Evolutionary conservation across 495 filamentous ascomycete genomes (phyloP).

Genomic region (Ramalina intermedia): DNA sequence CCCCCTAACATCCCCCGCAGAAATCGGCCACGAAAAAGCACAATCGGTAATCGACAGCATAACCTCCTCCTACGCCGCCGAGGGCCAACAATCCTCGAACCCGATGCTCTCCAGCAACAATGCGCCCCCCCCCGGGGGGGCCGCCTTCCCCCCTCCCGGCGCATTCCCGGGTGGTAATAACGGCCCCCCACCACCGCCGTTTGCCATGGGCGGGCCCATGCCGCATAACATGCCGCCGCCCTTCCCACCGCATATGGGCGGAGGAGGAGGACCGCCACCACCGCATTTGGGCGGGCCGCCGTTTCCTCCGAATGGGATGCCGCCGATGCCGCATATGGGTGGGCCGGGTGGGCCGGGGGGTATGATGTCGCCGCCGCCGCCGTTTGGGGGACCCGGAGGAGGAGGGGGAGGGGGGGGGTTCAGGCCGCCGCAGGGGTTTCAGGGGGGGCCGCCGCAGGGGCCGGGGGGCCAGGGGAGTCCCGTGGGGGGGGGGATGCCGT

Average conservation of each 20-base stretch:
- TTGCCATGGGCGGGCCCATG: slow-evolving; percentile 32
- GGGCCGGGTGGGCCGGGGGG: slow-evolving; percentile 7
- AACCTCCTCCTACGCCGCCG: slow-evolving; percentile 84
- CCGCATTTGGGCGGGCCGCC: no score
- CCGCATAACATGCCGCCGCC: slow-evolving; percentile 39
- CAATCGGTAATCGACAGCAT: slow-evolving; percentile 97
- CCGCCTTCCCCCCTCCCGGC: slow-evolving; percentile 22
- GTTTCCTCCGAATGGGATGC: no score
- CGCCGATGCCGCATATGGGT: slow-evolving; percentile 19
- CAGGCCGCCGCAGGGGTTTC: no score
- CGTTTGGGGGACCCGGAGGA: neutral
- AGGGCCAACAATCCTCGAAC: slow-evolving; percentile 73
- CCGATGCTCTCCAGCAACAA: no score
- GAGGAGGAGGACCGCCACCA: no score
- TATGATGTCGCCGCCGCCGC: slow-evolving; percentile 20
- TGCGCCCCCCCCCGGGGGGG: no score
- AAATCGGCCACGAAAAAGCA: slow-evolving; percentile 97
- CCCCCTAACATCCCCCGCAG: slow-evolving; percentile 25
- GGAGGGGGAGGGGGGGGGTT: no score
- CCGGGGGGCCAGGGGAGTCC: no score
- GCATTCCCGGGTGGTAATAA: slow-evolving; percentile 23
- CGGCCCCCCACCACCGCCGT: slow-evolving; percentile 37
- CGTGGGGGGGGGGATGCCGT: slow-evolving; percentile 35
- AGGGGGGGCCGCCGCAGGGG: no score
- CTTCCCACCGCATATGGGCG: no score